Percentiles rank a stretch among this genome's conserved stretches.
Evolutionary conservation across 208 protist species (phyloP).

Genomic region (Wallacemonas rigidus): DNA sequence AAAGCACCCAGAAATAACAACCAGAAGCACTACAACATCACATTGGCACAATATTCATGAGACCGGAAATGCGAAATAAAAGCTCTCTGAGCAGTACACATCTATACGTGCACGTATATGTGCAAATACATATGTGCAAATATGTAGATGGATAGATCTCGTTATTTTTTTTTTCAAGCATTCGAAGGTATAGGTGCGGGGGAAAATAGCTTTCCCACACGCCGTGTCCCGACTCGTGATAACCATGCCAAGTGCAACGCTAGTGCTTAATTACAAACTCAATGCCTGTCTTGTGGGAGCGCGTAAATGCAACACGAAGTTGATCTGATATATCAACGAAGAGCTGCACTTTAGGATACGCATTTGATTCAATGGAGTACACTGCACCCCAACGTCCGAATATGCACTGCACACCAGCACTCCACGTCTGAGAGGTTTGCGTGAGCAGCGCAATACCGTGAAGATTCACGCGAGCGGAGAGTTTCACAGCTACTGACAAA

Average conservation of each 20-base stretch:
- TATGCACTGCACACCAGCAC: neutral
- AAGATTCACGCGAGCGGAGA: neutral
- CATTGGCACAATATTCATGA: too few relatives aligned
- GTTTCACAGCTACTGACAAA: neutral
- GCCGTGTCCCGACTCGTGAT: neutral
- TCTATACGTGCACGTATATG: too few relatives aligned
- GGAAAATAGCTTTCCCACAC: neutral
- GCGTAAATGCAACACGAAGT: neutral
- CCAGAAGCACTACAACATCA: too few relatives aligned
- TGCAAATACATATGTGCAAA: too few relatives aligned
- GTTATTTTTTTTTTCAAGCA: too few relatives aligned
- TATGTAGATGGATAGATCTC: too few relatives aligned
- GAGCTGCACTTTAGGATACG: neutral
- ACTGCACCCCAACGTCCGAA: neutral
- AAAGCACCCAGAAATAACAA: too few relatives aligned
- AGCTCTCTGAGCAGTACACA: too few relatives aligned
- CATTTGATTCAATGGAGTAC: conserved; percentile 1
- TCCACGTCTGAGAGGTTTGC: conserved; percentile 3
- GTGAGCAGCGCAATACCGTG: neutral
- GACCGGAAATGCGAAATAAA: too few relatives aligned
- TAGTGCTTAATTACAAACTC: conserved; percentile 1
- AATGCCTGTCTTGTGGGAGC: neutral
- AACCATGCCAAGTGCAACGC: neutral
- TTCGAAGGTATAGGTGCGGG: neutral
- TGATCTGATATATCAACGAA: neutral